Base-by-base conservation (phyloP, 345 rosid species). In the Aquilaria malaccensis region DNA sequence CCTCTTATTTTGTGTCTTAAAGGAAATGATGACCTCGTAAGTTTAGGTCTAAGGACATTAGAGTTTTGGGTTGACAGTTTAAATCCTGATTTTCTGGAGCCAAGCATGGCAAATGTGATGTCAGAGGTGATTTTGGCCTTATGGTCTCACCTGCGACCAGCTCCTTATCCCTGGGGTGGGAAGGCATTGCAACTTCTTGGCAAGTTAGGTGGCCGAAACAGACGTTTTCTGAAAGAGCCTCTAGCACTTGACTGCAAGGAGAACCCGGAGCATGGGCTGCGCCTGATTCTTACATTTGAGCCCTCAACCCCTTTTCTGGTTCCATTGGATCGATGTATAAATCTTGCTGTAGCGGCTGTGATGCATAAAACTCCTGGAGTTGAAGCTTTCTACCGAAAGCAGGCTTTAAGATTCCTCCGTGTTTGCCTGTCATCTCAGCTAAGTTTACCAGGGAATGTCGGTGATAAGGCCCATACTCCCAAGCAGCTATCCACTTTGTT, bases 61-160 rank as follows among this genome's bases (percentile, higher is more conserved):
- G 99, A 94, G 74, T 94, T 94, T 75, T 94, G 99, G 99, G 96
- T 94, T n/a, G 99, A 90, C 70, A 94, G 96, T 74, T 80, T 94
- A 64, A 94, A 94, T 84, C 99, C 99, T 54, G 99, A 90, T 72
- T 94, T 90, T 77, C 67, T 94, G 74, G 99, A 94, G 76, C 96
- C 99, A 45, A 90, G 93, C 69, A 90, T 94, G 97, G 96, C 95
- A 10, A 94, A 81, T 77, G 95, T 94, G 62, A 90, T 88, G 95
- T 88, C 96, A 1, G 96, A 90, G 78, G 96, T 90, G 80, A 90
- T 90, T 74, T 86, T 94, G 74, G 95, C 97, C 65, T 70, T 95
- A 63, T 95, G 99, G 99, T 88, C 93, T 74, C 95, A 90, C 76
- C 73, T 95, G 79, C 83, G 91, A 79, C 97, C 97, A 69, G 83